phyloP scores from a whole-genome alignment of 179 eudicot species.

The Pouteria campechiana region DNA sequence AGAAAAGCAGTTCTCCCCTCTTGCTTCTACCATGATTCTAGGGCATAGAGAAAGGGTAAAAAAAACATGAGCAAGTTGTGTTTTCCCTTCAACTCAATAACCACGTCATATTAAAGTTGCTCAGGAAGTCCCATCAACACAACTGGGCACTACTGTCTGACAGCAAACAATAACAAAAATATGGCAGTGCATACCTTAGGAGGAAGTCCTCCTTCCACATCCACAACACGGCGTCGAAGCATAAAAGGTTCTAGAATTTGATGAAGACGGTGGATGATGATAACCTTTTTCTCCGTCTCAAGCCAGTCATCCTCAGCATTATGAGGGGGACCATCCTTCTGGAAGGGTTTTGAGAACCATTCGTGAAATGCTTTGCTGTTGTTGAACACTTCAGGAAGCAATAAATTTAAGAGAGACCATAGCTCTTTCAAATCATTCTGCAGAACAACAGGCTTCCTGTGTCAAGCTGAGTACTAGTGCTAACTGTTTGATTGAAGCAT shows the following conservation, averaged over 20 bases:
- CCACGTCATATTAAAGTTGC: too few species aligned
- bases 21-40: too few species aligned
- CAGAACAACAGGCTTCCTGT: constrained; percentile 11
- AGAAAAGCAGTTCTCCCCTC: too few species aligned
- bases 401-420: constrained; percentile 92
- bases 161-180: background rate
- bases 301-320: constrained; percentile 98
- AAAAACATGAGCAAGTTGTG: too few species aligned
- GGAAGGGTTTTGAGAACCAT: constrained; percentile 98
- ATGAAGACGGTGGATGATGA: constrained; percentile 93
- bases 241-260: constrained; percentile 98
- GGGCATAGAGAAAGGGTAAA: too few species aligned
- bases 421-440: constrained; percentile 99
- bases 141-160: background rate
- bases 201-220: constrained; percentile 99
- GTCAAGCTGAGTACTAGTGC: too few species aligned
- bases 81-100: too few species aligned
- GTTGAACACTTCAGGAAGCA: constrained; percentile 99
- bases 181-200: constrained; percentile 88
- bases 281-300: constrained; percentile 96
- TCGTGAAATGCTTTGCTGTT: constrained; percentile 98
- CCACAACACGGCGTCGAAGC: constrained; percentile 99
- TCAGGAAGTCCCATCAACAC: too few species aligned
- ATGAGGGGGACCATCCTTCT: constrained; percentile 73
- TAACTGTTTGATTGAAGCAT: too few species aligned